phyloP scores from a whole-genome alignment of 495 filamentous ascomycete species.

The Aspergillus conjunctus region DNA sequence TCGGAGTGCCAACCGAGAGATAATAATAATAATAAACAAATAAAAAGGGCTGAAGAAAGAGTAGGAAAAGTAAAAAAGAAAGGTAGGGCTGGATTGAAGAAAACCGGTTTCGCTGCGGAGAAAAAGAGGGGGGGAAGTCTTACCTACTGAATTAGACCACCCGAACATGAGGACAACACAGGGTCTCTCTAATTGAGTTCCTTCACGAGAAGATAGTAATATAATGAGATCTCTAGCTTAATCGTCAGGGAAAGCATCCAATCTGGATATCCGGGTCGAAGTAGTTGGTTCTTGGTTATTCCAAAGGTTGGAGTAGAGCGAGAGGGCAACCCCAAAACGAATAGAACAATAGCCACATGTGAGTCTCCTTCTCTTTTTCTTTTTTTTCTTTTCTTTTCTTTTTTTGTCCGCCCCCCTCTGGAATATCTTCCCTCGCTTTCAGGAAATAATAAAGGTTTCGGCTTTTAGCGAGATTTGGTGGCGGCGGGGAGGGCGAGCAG shows the following conservation, averaged over 20 bases:
- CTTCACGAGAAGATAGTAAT: conserved; percentile 12
- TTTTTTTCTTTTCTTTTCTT: background rate
- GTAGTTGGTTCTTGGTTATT: background rate
- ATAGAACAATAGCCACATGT: background rate
- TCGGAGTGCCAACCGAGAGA: background rate
- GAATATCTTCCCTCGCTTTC: too few relatives aligned
- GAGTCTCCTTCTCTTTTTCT: background rate
- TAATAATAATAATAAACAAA: background rate
- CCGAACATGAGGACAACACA: conserved; percentile 38
- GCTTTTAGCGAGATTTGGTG: background rate
- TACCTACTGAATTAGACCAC: conserved; percentile 42
- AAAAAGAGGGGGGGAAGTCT: conserved; percentile 18
- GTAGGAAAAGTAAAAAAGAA: background rate
- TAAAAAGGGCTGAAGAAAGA: background rate
- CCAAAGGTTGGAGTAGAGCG: background rate
- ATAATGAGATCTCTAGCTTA: conserved; percentile 6
- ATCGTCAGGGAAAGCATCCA: conserved; percentile 6
- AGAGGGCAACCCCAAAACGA: background rate
- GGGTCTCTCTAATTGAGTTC: conserved; percentile 11
- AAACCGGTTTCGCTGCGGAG: background rate
- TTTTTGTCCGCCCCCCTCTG: background rate
- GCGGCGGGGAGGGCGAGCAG: background rate
- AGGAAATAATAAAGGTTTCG: too few relatives aligned
- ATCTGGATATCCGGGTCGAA: background rate
- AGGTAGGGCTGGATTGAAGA: conserved; percentile 1